Percentiles rank a stretch among this genome's conserved stretches.
Conservation (phyloP, 2,329 filamentous ascomycete species). For the Diplocarpon rosae region DNA sequence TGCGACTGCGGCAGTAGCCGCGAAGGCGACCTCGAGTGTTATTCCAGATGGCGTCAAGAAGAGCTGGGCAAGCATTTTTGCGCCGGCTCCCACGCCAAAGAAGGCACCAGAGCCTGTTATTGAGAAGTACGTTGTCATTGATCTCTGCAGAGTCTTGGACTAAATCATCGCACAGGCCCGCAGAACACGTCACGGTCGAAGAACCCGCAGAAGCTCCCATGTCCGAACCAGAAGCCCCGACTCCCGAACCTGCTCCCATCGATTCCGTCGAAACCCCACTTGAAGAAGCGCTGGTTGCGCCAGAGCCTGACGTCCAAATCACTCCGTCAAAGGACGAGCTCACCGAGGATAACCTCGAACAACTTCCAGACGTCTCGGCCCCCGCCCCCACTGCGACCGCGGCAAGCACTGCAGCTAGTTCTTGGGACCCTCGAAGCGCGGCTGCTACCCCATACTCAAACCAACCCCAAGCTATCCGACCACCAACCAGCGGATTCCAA, state of each 20-base stretch:
- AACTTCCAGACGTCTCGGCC: conserved; percentile 70
- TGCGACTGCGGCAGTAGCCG: conserved; percentile 30
- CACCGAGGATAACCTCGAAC: conserved; percentile 86
- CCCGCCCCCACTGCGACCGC: conserved; percentile 71
- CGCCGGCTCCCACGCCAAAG: conserved; percentile 38
- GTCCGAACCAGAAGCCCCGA: conserved; percentile 26
- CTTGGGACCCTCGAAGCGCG: conserved; percentile 59
- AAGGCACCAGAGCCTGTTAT: conserved; percentile 35
- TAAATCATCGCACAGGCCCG: conserved; percentile 19
- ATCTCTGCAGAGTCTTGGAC: conserved; percentile 12
- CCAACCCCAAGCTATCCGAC: conserved; percentile 37
- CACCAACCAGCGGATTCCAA: conserved; percentile 61
- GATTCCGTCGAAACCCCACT: conserved; percentile 29
- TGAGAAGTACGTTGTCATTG: conserved; percentile 20
- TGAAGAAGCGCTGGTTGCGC: conserved; percentile 17
- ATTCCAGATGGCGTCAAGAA: conserved; percentile 36
- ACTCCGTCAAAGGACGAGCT: conserved; percentile 70
- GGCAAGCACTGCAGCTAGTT: conserved; percentile 81
- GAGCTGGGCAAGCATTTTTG: conserved; percentile 68
- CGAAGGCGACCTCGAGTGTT: conserved; percentile 27
- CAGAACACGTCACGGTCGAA: conserved; percentile 30
- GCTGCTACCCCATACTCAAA: conserved; percentile 55
- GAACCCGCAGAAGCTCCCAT: conserved; percentile 37
- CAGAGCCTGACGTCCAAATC: conserved; percentile 38
- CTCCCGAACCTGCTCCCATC: conserved; percentile 28